Conservation (phyloP, 768 basidiomycete species). For the Myochromella boudieri region DNA sequence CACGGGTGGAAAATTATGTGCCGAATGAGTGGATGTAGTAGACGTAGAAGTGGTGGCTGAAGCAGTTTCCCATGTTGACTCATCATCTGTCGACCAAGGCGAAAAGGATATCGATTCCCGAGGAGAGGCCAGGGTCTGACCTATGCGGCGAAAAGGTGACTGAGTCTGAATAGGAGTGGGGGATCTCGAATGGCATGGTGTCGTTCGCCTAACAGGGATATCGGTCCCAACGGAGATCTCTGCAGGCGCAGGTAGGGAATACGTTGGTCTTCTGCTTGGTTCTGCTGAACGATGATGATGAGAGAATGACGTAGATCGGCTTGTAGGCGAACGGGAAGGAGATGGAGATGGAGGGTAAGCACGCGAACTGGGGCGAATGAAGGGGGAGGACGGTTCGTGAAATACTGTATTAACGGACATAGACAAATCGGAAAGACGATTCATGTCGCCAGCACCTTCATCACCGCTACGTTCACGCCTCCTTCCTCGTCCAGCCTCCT, state of each 20-base stretch:
- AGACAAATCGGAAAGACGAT: slow-evolving; percentile 29
- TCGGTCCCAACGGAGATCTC: slow-evolving; percentile 20
- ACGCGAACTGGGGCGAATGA: slow-evolving; percentile 40
- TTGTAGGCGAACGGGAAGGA: slow-evolving; percentile 46
- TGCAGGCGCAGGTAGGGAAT: slow-evolving; percentile 7
- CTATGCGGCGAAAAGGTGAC: slow-evolving; percentile 22
- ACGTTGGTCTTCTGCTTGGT: slow-evolving; percentile 9
- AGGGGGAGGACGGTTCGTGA: slow-evolving; percentile 38
- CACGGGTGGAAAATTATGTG: too few relatives aligned
- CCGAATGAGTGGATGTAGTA: slow-evolving; percentile 48
- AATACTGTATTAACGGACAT: slow-evolving; percentile 24
- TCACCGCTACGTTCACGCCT: slow-evolving; percentile 56
- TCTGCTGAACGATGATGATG: slow-evolving; percentile 22
- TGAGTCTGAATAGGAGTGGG: slow-evolving; percentile 38
- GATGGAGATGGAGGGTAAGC: slow-evolving; percentile 57
- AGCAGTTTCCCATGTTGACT: slow-evolving; percentile 74
- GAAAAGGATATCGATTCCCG: slow-evolving; percentile 41
- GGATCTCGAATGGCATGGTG: slow-evolving; percentile 32
- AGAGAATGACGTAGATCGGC: slow-evolving; percentile 25
- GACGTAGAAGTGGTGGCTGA: slow-evolving; percentile 64
- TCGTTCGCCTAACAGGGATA: slow-evolving; percentile 22
- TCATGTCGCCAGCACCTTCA: slow-evolving; percentile 31
- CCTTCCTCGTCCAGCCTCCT: slow-evolving; percentile 56
- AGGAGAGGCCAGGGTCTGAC: slow-evolving; percentile 30
- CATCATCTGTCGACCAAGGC: slow-evolving; percentile 76